phyloP scores from a whole-genome alignment of 2,329 filamentous ascomycete genomes.

The Xylaria sp. region DNA sequence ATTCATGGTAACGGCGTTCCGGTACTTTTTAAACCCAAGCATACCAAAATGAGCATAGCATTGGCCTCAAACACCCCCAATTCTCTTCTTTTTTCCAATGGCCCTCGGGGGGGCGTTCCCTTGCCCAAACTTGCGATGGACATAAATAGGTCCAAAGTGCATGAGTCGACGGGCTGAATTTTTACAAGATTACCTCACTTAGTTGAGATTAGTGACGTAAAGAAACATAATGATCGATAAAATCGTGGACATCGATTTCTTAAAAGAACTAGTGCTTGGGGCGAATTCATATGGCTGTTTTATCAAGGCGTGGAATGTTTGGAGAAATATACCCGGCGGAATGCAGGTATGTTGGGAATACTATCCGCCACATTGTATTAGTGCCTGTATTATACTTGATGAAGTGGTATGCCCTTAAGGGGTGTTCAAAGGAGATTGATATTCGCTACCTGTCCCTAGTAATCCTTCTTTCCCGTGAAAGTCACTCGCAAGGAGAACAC shows the following conservation, averaged over 20 bases:
- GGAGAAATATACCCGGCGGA: conserved; percentile 20
- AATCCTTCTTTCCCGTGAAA: neutral
- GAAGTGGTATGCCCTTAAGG: conserved; percentile 9
- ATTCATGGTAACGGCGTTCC: conserved; percentile 13
- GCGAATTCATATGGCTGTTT: neutral
- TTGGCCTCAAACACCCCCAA: neutral
- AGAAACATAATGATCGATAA: neutral
- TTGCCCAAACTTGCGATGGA: neutral
- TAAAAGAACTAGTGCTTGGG: neutral
- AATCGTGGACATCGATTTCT: neutral
- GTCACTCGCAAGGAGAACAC: neutral
- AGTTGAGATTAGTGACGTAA: neutral
- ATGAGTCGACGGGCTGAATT: too few species aligned
- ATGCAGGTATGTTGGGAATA: conserved; percentile 13
- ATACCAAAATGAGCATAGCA: conserved; percentile 12
- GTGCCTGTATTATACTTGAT: conserved; percentile 19
- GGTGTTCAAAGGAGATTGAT: neutral
- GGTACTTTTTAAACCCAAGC: conserved; percentile 1
- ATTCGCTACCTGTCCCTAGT: neutral
- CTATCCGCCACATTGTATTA: conserved; percentile 20
- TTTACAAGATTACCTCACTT: neutral
- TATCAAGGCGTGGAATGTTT: conserved; percentile 19
- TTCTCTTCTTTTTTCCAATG: too few species aligned
- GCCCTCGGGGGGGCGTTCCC: neutral
- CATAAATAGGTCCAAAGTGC: neutral